Evolutionary conservation across 306 rosid species (phyloP).

Genomic region (Glycine tomentella): DNA sequence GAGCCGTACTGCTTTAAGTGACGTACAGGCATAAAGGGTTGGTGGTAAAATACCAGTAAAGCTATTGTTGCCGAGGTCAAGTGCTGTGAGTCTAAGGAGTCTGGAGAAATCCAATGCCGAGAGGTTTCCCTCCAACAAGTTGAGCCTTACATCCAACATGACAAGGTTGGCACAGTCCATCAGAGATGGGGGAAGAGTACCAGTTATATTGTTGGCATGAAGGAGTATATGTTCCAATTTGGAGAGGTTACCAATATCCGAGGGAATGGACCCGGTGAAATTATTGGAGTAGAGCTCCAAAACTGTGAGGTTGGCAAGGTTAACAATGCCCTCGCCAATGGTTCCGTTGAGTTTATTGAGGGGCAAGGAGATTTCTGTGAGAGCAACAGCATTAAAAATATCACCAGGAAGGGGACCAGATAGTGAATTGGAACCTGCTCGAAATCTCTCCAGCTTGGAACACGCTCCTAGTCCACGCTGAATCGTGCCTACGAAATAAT

Average conservation of each 20-base stretch:
- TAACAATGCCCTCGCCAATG: conserved; percentile 52
- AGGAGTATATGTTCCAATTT: conserved; percentile 63
- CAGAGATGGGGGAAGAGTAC: conserved; percentile 68
- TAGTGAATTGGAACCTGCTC: conserved; percentile 76
- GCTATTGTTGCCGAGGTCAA: conserved; percentile 79
- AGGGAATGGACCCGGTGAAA: conserved; percentile 61
- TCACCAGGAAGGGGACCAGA: conserved; percentile 67
- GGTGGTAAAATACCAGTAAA: conserved; percentile 71
- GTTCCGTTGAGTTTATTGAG: conserved; percentile 62
- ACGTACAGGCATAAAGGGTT: conserved; percentile 72
- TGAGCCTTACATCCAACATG: conserved; percentile 71
- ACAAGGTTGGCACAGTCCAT: conserved; percentile 66
- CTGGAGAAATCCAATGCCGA: conserved; percentile 70
- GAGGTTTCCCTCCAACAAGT: conserved; percentile 63
- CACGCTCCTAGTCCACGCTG: conserved; percentile 62
- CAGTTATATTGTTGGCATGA: conserved; percentile 67
- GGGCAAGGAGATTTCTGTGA: conserved; percentile 65
- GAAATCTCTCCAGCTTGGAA: conserved; percentile 63
- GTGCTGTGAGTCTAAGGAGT: conserved; percentile 58
- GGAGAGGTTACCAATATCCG: conserved; percentile 66
- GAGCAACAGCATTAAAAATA: conserved; percentile 52
- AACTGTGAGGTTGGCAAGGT: conserved; percentile 60
- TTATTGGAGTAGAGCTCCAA: conserved; percentile 74
- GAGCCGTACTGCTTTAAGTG: conserved; percentile 70
- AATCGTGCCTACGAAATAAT: conserved; percentile 55